phyloP scores from a whole-genome alignment of 2,329 filamentous ascomycete species.

The Huntiella abstrusa region DNA sequence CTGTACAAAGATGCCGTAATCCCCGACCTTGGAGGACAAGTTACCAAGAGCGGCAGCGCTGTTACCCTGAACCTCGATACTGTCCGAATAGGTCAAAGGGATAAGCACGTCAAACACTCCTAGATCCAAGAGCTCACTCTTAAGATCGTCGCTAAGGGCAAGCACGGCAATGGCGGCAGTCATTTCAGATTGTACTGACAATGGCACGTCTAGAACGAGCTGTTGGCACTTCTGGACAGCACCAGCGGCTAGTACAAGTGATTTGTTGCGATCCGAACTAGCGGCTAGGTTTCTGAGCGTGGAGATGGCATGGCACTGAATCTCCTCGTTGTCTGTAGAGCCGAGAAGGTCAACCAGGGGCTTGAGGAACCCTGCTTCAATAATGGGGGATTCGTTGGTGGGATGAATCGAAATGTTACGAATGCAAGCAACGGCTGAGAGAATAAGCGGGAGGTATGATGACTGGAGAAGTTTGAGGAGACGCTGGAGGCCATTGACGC shows the following conservation, averaged over 20 bases:
- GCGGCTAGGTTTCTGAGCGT: slow-evolving; percentile 89
- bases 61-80: slow-evolving; percentile 96
- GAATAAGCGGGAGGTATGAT: slow-evolving; percentile 84
- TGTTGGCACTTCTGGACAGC: slow-evolving; percentile 98
- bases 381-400: slow-evolving; percentile 93
- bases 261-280: slow-evolving; percentile 94
- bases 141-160: slow-evolving; percentile 86
- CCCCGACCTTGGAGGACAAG: slow-evolving; percentile 89
- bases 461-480: slow-evolving; percentile 82
- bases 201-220: slow-evolving; percentile 75
- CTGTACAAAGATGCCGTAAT: slow-evolving; percentile 89
- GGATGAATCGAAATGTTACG: slow-evolving; percentile 98
- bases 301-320: slow-evolving; percentile 96
- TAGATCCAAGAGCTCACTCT: slow-evolving; percentile 72
- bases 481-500: slow-evolving; percentile 66
- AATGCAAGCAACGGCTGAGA: slow-evolving; percentile 94
- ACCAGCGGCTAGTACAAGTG: slow-evolving; percentile 87
- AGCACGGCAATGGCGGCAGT: slow-evolving; percentile 96
- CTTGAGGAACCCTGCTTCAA: slow-evolving; percentile 88
- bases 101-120: slow-evolving; percentile 95
- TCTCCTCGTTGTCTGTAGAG: slow-evolving; percentile 94
- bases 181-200: slow-evolving; percentile 97
- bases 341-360: slow-evolving; percentile 85
- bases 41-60: slow-evolving; percentile 92
- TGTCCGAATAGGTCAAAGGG: slow-evolving; percentile 81